Conservation (phyloP, 495 filamentous ascomycete genomes). For the Podospora australis region DNA sequence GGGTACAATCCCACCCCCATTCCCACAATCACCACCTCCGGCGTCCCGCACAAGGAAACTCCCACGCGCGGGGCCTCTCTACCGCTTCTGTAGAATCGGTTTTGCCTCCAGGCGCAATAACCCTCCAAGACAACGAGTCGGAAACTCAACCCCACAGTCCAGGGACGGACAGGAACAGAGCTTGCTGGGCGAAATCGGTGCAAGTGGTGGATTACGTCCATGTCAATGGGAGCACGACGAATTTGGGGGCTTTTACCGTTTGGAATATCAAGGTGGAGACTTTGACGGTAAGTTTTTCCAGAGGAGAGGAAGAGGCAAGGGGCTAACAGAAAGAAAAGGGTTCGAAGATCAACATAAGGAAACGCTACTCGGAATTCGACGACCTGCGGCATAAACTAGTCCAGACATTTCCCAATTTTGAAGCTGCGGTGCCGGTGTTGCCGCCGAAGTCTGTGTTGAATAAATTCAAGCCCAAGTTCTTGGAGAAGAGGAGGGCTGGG, state of each 20-base stretch:
- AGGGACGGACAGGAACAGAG: conserved; percentile 29
- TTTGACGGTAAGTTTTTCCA: conserved; percentile 30
- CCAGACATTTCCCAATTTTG: conserved; percentile 48
- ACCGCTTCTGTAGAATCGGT: conserved; percentile 42
- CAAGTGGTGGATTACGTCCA: conserved; percentile 44
- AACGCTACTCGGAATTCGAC: conserved; percentile 55
- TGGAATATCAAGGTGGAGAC: conserved; percentile 52
- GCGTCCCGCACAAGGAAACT: too few relatives aligned
- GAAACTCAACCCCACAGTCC: conserved; percentile 26
- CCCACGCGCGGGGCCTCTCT: conserved; percentile 24
- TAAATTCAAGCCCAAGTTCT: conserved; percentile 46
- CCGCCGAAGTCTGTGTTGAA: conserved; percentile 50
- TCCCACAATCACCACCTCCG: neutral
- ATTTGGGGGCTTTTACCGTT: conserved; percentile 52
- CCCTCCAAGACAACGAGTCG: conserved; percentile 47
- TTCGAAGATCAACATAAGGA: conserved; percentile 48
- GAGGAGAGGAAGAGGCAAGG: neutral
- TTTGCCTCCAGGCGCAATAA: conserved; percentile 40
- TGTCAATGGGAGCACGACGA: conserved; percentile 44
- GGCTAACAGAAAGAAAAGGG: conserved; percentile 29
- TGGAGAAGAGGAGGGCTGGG: conserved; percentile 47
- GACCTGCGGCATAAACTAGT: conserved; percentile 43
- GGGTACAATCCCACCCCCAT: conserved; percentile 12
- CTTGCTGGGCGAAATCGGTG: conserved; percentile 53
- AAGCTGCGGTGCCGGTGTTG: conserved; percentile 48